phyloP scores from a whole-genome alignment of 495 filamentous ascomycete species.

The Thermothielavioides terrestris region DNA sequence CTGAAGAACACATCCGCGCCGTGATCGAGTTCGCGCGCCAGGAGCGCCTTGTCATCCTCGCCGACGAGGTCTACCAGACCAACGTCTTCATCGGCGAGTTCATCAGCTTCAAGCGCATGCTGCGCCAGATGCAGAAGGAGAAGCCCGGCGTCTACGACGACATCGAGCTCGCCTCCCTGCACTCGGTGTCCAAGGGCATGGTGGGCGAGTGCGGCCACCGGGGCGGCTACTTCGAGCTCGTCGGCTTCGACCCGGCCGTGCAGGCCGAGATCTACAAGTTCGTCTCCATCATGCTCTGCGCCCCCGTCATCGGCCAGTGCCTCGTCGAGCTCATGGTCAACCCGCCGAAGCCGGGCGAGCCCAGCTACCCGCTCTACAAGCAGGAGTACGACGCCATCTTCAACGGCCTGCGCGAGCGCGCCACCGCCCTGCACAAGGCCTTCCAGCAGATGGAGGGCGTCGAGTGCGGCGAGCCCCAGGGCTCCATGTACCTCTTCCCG shows the following conservation, averaged over 20 bases:
- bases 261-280: slow-evolving; percentile 96
- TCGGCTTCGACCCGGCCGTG: slow-evolving; percentile 78
- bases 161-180: slow-evolving; percentile 78
- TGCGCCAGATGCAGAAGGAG: slow-evolving; percentile 75
- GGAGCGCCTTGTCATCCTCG: slow-evolving; percentile 79
- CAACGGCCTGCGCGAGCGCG: slow-evolving; percentile 64
- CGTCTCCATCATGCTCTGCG: slow-evolving; percentile 88
- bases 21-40: slow-evolving; percentile 79
- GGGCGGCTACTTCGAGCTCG: slow-evolving; percentile 92
- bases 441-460: slow-evolving; percentile 96
- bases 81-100: slow-evolving; percentile 94
- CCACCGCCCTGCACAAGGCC: slow-evolving; percentile 74
- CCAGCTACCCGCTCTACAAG: slow-evolving; percentile 72
- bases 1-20: slow-evolving; percentile 64
- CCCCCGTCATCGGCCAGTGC: slow-evolving; percentile 92
- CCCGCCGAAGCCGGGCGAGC: slow-evolving; percentile 73
- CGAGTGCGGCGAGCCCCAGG: slow-evolving; percentile 76
- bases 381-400: slow-evolving; percentile 76
- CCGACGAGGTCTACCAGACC: slow-evolving; percentile 98
- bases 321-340: slow-evolving; percentile 96
- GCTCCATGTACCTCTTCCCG: slow-evolving; percentile 97
- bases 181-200: slow-evolving; percentile 92
- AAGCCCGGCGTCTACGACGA: slow-evolving; percentile 64
- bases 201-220: slow-evolving; percentile 96
- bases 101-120: slow-evolving; percentile 84